These are phyloP conservation scores for Rhizopus sp. DNA, from an alignment of 371 early-diverging fungal species.

Conservation along the genomic window DNA sequence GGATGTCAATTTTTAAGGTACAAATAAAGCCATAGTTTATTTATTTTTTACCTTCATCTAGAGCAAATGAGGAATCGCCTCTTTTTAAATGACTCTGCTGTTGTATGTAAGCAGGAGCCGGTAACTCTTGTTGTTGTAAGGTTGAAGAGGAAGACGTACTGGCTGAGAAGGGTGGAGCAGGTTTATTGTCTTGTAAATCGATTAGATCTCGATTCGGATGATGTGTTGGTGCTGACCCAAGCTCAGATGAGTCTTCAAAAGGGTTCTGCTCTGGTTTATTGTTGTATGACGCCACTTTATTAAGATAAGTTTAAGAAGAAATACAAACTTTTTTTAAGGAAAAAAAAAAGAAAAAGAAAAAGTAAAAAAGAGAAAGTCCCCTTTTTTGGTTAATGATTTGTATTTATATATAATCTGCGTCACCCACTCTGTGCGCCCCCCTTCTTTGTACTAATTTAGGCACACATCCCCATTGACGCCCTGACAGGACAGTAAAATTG, in stretches of 20 bases:
- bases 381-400: too few species aligned
- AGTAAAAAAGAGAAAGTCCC: neutral
- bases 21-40: neutral
- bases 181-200: constrained; percentile 19
- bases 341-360: constrained; percentile 1
- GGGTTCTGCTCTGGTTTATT: constrained; percentile 22
- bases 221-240: constrained; percentile 15
- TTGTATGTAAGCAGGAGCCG: constrained; percentile 21
- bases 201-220: constrained; percentile 16
- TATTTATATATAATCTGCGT: too few species aligned
- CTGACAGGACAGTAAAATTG: too few species aligned
- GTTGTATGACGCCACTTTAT: constrained; percentile 22
- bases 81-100: constrained; percentile 17
- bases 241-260: constrained; percentile 32
- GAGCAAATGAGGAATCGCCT: constrained; percentile 32
- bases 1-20: neutral
- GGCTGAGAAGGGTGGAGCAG: constrained; percentile 6
- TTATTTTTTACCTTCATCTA: constrained; percentile 27
- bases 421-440: too few species aligned
- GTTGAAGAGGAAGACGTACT: constrained; percentile 18
- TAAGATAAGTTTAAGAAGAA: neutral
- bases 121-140: constrained; percentile 8
- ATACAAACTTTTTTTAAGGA: neutral
- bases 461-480: too few species aligned
- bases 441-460: too few species aligned